Evolutionary conservation across 768 basidiomycete genomes (phyloP).

Genomic region (Crucibulum laeve): DNA sequence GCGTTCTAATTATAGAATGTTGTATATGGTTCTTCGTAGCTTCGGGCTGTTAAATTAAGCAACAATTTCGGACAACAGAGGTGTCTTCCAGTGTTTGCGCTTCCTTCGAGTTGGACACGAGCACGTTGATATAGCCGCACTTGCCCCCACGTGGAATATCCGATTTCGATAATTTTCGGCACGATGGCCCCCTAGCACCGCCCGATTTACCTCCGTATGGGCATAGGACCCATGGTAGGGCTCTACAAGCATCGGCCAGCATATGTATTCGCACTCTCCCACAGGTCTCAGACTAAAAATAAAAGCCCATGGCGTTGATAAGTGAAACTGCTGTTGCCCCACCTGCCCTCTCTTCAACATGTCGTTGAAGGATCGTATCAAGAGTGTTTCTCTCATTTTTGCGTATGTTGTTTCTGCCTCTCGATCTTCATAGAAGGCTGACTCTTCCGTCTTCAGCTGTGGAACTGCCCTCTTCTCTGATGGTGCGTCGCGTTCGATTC

Average conservation of each 20-base stretch:
- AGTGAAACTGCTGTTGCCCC: not conserved
- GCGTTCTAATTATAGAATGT: too few species aligned
- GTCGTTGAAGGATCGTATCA: constrained; percentile 31
- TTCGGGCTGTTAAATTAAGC: too few species aligned
- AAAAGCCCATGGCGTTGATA: constrained; percentile 1
- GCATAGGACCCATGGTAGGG: too few species aligned
- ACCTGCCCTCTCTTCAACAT: constrained; percentile 8
- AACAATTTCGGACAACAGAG: too few species aligned
- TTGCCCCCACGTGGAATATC: not conserved
- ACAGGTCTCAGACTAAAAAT: not conserved
- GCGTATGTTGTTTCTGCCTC: constrained; percentile 49
- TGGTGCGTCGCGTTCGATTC: constrained; percentile 34
- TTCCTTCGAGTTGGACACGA: too few species aligned
- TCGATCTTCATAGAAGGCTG: not conserved
- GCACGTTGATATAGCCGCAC: not conserved
- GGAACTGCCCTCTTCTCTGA: constrained; percentile 88
- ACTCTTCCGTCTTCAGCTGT: constrained; percentile 41
- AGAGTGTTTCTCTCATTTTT: constrained; percentile 77
- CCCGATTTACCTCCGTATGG: not conserved
- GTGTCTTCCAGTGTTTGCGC: too few species aligned
- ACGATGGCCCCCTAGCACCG: not conserved
- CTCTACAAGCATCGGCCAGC: too few species aligned
- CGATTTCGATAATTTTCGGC: too few species aligned
- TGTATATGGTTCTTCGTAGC: too few species aligned
- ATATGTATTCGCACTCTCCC: not conserved